Percentiles rank a stretch among this genome's conserved stretches.
Evolutionary conservation across 768 basidiomycete genomes (phyloP).

Genomic region (Boletus speciosus): DNA sequence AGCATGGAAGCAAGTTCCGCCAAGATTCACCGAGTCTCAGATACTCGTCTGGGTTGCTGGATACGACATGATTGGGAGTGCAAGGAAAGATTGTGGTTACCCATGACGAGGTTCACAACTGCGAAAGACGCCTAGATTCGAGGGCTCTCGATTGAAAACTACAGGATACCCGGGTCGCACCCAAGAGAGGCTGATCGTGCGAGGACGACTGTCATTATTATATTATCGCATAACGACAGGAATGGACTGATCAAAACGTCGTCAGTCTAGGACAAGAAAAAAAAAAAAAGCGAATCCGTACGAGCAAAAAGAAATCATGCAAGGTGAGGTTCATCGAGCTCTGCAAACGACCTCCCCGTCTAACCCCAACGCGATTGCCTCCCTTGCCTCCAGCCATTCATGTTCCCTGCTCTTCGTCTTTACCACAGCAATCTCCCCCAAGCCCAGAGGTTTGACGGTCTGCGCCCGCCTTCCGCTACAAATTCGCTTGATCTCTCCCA

Average conservation of each 20-base stretch:
- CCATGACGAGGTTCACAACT: too few relatives aligned
- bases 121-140: too few relatives aligned
- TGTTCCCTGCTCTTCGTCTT: conserved; percentile 65
- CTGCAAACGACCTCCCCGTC: conserved; percentile 87
- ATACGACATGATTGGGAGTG: not conserved
- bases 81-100: too few relatives aligned
- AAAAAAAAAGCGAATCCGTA: not conserved
- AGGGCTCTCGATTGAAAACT: not conserved
- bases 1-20: not conserved
- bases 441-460: conserved; percentile 75
- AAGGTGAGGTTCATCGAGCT: conserved; percentile 44
- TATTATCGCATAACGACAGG: not conserved
- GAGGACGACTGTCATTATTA: not conserved
- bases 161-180: not conserved
- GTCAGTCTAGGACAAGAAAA: conserved; percentile 1
- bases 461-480: conserved; percentile 82
- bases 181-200: not conserved
- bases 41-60: not conserved
- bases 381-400: conserved; percentile 90
- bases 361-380: conserved; percentile 75
- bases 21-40: too few relatives aligned
- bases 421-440: conserved; percentile 93
- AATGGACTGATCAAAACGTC: not conserved
- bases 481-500: conserved; percentile 68
- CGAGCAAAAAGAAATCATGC: not conserved